Conservation (phyloP, 768 basidiomycete species). For the Clitopilus hobsonii region DNA sequence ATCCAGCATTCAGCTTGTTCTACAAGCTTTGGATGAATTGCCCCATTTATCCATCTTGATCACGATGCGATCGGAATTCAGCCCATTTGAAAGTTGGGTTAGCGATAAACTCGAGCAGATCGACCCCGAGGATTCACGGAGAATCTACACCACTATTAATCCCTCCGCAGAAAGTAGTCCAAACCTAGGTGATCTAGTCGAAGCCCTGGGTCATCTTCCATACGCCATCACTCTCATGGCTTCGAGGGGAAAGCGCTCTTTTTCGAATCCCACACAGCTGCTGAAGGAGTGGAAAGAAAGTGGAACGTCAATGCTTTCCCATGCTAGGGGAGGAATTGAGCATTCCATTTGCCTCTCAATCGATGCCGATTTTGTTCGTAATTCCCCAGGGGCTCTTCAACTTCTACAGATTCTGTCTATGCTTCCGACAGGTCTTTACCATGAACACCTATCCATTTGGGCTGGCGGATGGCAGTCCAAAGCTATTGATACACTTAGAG, state of each 20-base stretch:
- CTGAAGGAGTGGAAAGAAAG: constrained; percentile 2
- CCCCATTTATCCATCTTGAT: constrained; percentile 24
- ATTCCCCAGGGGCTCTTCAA: constrained; percentile 2
- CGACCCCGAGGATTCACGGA: constrained; percentile 14
- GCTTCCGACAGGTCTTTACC: constrained; percentile 18
- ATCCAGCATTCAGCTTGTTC: constrained; percentile 18
- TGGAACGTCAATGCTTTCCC: constrained; percentile 3
- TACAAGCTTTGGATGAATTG: constrained; percentile 18
- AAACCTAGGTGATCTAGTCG: constrained; percentile 17
- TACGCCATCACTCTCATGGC: constrained; percentile 31
- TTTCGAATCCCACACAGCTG: constrained; percentile 1
- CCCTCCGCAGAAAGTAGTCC: constrained; percentile 13
- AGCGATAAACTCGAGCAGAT: constrained; percentile 2
- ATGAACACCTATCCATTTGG: constrained; percentile 6
- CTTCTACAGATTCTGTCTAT: constrained; percentile 17
- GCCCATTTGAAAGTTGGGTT: constrained; percentile 17
- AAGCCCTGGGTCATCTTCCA: constrained; percentile 23
- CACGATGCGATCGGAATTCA: constrained; percentile 27
- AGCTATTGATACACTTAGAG: not conserved
- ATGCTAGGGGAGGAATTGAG: constrained; percentile 5
- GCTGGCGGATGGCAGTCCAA: constrained; percentile 5
- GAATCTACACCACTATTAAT: constrained; percentile 16
- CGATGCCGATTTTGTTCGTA: constrained; percentile 1
- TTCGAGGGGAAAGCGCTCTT: constrained; percentile 6
- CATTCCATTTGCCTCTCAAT: constrained; percentile 9